Conservation (phyloP, 129 eudicot species). For the Erigeron canadensis region DNA sequence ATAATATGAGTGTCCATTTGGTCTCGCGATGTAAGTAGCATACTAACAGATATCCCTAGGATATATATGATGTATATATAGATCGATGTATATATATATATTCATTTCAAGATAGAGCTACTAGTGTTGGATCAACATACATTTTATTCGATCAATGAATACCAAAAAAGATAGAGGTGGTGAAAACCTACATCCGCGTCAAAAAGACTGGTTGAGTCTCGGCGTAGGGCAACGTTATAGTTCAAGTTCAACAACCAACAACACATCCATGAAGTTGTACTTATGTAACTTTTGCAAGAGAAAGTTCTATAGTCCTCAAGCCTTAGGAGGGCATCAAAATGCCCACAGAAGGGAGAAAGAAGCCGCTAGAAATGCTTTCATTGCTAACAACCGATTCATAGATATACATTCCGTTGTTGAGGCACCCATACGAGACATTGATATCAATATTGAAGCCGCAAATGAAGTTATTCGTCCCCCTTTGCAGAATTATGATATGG, state of each 20-base stretch:
- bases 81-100: neutral
- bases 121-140: neutral
- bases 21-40: too few relatives aligned
- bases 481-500: neutral
- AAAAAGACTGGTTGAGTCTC: neutral
- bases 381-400: neutral
- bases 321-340: constrained; percentile 19
- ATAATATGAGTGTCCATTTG: too few relatives aligned
- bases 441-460: too few relatives aligned
- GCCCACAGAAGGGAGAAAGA: constrained; percentile 10
- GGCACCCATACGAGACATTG: neutral
- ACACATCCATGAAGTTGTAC: constrained; percentile 1
- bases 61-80: too few relatives aligned
- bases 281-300: neutral
- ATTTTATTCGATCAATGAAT: neutral
- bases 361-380: neutral
- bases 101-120: neutral
- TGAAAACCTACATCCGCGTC: neutral
- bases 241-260: too few relatives aligned
- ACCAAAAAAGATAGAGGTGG: neutral
- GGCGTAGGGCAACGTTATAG: neutral
- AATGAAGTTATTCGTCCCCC: neutral
- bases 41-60: neutral
- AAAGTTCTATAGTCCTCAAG: constrained; percentile 5
- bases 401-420: neutral